phyloP scores from a whole-genome alignment of 1,284 basidiomycete genomes.

The Puccinia brachypodii region DNA sequence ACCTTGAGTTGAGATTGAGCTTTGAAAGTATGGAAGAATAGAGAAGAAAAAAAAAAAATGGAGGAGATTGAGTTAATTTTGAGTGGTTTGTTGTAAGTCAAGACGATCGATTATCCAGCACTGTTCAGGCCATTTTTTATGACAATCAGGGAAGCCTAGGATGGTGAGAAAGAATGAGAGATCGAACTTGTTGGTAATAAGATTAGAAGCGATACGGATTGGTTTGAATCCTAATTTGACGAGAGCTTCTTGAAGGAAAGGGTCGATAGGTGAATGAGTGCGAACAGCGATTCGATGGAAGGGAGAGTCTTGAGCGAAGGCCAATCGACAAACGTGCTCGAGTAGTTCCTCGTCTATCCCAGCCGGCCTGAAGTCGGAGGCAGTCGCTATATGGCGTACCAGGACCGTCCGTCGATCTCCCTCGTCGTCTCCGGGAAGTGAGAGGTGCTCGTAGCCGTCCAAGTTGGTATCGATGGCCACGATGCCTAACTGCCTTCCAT shows the following conservation, averaged over 20 bases:
- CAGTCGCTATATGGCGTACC: slow-evolving; percentile 34
- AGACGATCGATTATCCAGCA: slow-evolving; percentile 18
- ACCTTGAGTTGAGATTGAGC: too few species aligned
- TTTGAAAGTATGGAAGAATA: too few species aligned
- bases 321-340: neutral
- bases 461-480: slow-evolving; percentile 12
- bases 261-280: neutral
- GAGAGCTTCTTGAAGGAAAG: slow-evolving; percentile 6
- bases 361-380: slow-evolving; percentile 27
- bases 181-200: neutral
- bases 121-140: slow-evolving; percentile 8
- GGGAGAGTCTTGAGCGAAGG: neutral
- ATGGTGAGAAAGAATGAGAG: neutral
- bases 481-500: slow-evolving; percentile 35
- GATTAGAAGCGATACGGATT: neutral
- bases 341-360: slow-evolving; percentile 40
- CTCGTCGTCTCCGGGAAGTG: neutral
- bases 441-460: neutral
- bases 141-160: slow-evolving; percentile 21
- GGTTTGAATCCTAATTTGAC: slow-evolving; percentile 10
- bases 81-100: too few species aligned
- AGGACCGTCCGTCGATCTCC: neutral
- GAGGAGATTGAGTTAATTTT: neutral
- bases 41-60: too few species aligned
- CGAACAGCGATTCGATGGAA: slow-evolving; percentile 9